These are phyloP conservation scores for Mercurialis annua DNA, from an alignment of 345 rosid genomes.

Conservation along the genomic window DNA sequence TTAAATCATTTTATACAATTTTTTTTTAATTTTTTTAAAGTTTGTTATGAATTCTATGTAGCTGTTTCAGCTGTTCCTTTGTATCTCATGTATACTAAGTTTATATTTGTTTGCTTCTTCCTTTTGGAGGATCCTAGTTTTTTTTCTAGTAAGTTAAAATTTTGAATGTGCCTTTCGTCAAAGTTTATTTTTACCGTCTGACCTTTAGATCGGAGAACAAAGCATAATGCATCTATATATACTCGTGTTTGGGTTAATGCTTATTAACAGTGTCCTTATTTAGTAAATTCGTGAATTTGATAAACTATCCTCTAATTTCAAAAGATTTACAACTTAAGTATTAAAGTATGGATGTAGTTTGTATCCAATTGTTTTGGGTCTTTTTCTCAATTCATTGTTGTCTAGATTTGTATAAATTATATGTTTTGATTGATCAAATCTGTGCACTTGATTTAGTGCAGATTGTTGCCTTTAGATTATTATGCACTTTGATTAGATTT, in stretches of 20 bases:
- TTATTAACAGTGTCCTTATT: neutral
- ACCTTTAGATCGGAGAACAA: neutral
- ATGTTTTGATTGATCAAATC: neutral
- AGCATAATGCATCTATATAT: neutral
- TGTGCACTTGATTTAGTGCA: neutral
- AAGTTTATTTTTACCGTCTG: too few species aligned
- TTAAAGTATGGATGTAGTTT: neutral
- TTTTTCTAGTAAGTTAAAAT: neutral
- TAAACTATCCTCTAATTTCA: neutral
- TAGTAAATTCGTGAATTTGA: neutral
- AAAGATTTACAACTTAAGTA: neutral
- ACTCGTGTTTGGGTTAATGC: neutral
- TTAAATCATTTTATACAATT: neutral
- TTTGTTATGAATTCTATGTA: conserved; percentile 9
- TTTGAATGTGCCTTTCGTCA: neutral
- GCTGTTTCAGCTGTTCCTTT: neutral
- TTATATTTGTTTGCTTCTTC: neutral
- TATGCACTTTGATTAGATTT: neutral
- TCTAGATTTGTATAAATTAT: neutral
- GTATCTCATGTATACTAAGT: neutral
- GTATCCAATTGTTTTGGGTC: neutral
- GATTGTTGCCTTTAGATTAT: neutral
- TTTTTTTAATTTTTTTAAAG: neutral
- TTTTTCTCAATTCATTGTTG: neutral
- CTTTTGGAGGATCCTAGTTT: neutral